These are phyloP conservation scores for Astrocystis sublimbata DNA, from an alignment of 495 filamentous ascomycete genomes.

Conservation along the genomic window DNA sequence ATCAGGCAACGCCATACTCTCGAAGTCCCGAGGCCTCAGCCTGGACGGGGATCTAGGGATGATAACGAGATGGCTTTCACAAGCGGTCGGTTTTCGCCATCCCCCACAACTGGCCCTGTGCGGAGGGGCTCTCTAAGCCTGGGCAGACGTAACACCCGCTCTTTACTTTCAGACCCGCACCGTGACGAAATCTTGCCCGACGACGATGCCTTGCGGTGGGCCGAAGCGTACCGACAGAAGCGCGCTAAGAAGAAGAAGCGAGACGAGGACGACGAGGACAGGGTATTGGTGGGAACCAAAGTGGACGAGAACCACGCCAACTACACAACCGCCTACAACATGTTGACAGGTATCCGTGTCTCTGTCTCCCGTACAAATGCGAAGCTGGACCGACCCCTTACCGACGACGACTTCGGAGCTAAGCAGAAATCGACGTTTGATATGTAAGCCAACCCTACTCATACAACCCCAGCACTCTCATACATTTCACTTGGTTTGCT, in stretches of 20 bases:
- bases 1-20: constrained; percentile 86
- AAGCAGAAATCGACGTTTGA: constrained; percentile 98
- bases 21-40: constrained; percentile 69
- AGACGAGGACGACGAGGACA: constrained; percentile 91
- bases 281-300: constrained; percentile 94
- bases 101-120: constrained; percentile 41
- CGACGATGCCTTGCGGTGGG: constrained; percentile 88
- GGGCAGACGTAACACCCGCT: constrained; percentile 77
- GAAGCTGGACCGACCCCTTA: constrained; percentile 87
- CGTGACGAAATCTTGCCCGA: constrained; percentile 83
- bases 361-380: constrained; percentile 95
- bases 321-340: constrained; percentile 98
- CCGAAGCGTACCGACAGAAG: constrained; percentile 88
- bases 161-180: constrained; percentile 77
- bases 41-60: constrained; percentile 53
- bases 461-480: not conserved
- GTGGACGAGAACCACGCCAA: constrained; percentile 97
- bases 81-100: constrained; percentile 85
- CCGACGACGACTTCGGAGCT: constrained; percentile 85
- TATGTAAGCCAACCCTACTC: constrained; percentile 61
- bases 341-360: constrained; percentile 98
- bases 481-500: constrained; percentile 25
- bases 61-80: constrained; percentile 65
- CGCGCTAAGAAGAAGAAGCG: constrained; percentile 75
- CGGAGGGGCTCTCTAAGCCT: constrained; percentile 82